A percentile compares a stretch with the other conserved stretches of the same genome.
Conservation (phyloP, 2,329 filamentous ascomycete species). For the Ilyonectria mors-panacis region DNA sequence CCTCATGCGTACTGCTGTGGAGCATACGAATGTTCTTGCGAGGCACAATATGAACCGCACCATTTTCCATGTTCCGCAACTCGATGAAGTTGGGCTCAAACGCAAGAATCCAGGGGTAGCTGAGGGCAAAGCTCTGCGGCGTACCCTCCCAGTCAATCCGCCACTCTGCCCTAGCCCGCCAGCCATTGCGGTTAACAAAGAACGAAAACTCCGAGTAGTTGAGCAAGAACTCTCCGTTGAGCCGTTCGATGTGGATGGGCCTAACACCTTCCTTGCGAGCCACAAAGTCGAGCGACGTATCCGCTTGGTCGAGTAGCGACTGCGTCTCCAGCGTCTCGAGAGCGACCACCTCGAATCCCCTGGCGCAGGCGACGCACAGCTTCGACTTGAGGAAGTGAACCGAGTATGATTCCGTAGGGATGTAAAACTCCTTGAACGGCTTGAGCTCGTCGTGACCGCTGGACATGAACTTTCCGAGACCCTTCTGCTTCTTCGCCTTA, state of each 20-base stretch:
- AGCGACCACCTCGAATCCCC: conserved; percentile 97
- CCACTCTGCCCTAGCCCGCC: conserved; percentile 97
- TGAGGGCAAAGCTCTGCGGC: conserved; percentile 92
- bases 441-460: conserved; percentile 94
- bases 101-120: conserved; percentile 95
- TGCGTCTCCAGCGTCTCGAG: conserved; percentile 98
- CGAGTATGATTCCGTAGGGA: conserved; percentile 96
- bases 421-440: conserved; percentile 99
- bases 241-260: conserved; percentile 96
- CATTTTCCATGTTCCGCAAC: conserved; percentile 94
- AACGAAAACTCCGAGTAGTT: conserved; percentile 99
- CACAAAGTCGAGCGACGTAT: conserved; percentile 98
- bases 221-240: conserved; percentile 96
- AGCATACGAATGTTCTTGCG: conserved; percentile 98
- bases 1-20: conserved; percentile 97
- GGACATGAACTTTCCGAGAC: conserved; percentile 95
- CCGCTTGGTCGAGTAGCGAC: conserved; percentile 95
- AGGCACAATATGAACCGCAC: conserved; percentile 94
- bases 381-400: conserved; percentile 98
- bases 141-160: conserved; percentile 97
- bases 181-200: conserved; percentile 98
- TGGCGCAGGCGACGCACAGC: conserved; percentile 93
- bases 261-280: conserved; percentile 93
- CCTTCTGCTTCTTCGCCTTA: conserved; percentile 95
- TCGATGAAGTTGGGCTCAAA: conserved; percentile 99